Evolutionary conservation across 768 basidiomycete species (phyloP).

Genomic region (Cyclocybe cylindracea): DNA sequence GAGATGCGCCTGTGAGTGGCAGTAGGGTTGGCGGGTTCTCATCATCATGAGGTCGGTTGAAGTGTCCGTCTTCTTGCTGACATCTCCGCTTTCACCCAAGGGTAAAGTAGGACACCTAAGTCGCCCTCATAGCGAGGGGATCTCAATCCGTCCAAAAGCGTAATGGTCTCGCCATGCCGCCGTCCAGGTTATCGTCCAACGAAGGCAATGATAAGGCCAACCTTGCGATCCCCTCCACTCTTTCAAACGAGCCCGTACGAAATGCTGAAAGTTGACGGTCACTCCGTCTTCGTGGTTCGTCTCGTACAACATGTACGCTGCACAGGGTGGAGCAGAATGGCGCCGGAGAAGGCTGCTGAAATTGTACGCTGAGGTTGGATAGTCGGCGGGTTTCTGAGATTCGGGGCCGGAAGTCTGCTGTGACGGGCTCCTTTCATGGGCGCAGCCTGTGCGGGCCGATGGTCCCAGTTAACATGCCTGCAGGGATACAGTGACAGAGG

Average conservation of each 20-base stretch:
- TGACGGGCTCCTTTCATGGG: conserved; percentile 11
- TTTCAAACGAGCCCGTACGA: conserved; percentile 19
- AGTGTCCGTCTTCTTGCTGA: neutral
- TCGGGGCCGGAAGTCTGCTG: conserved; percentile 2
- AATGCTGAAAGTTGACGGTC: conserved; percentile 8
- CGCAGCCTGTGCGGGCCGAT: conserved; percentile 15
- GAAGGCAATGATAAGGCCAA: conserved; percentile 19
- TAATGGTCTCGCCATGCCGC: conserved; percentile 22
- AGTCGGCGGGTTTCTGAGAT: conserved; percentile 14
- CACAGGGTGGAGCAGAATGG: conserved; percentile 21
- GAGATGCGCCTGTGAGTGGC: conserved; percentile 16
- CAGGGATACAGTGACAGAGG: conserved; percentile 32
- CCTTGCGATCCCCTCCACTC: conserved; percentile 19
- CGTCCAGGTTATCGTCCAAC: conserved; percentile 23
- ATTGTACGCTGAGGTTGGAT: conserved; percentile 15
- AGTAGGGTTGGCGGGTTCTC: neutral
- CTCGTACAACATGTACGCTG: conserved; percentile 16
- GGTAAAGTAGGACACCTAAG: conserved; percentile 2
- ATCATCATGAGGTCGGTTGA: neutral
- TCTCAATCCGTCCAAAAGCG: neutral
- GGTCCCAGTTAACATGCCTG: conserved; percentile 27
- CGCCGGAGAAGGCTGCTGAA: conserved; percentile 8
- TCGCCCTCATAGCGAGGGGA: conserved; percentile 16
- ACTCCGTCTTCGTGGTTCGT: neutral
- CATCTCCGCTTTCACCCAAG: conserved; percentile 13